These are phyloP conservation scores for Solanum sparsipilum DNA, from an alignment of 257 asterid species.

Conservation along the genomic window DNA sequence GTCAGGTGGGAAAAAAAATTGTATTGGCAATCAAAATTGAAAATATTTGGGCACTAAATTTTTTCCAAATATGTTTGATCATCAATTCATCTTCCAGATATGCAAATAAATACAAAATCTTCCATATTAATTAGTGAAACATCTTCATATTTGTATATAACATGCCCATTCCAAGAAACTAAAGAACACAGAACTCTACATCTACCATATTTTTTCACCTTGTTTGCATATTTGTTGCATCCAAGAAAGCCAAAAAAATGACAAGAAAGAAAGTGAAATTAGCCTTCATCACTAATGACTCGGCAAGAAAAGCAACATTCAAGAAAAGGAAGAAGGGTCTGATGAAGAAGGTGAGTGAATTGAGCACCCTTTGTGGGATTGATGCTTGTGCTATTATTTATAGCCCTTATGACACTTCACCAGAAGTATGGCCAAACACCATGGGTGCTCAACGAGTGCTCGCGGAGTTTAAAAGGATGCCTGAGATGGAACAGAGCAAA, in stretches of 20 bases:
- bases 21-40: not conserved
- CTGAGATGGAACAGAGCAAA: slow-evolving; percentile 90
- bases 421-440: slow-evolving; percentile 60
- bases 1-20: not conserved
- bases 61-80: slow-evolving; percentile 14
- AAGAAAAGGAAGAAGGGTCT: slow-evolving; percentile 76
- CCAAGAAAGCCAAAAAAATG: slow-evolving; percentile 15
- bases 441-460: slow-evolving; percentile 51
- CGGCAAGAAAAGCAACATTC: slow-evolving; percentile 68
- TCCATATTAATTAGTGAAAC: slow-evolving; percentile 29
- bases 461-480: slow-evolving; percentile 67
- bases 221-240: slow-evolving; percentile 3
- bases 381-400: slow-evolving; percentile 69
- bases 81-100: slow-evolving; percentile 13
- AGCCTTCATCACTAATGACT: slow-evolving; percentile 58
- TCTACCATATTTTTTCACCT: not conserved
- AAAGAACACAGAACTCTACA: not conserved
- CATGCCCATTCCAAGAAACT: slow-evolving; percentile 4
- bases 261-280: slow-evolving; percentile 79
- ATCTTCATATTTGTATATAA: slow-evolving; percentile 26
- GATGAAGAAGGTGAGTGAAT: slow-evolving; percentile 71
- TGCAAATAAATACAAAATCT: slow-evolving; percentile 27
- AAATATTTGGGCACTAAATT: not conserved
- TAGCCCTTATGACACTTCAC: slow-evolving; percentile 58
- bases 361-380: slow-evolving; percentile 75